These are phyloP conservation scores for Pholiota molesta DNA, from an alignment of 768 basidiomycete species.

Conservation along the genomic window DNA sequence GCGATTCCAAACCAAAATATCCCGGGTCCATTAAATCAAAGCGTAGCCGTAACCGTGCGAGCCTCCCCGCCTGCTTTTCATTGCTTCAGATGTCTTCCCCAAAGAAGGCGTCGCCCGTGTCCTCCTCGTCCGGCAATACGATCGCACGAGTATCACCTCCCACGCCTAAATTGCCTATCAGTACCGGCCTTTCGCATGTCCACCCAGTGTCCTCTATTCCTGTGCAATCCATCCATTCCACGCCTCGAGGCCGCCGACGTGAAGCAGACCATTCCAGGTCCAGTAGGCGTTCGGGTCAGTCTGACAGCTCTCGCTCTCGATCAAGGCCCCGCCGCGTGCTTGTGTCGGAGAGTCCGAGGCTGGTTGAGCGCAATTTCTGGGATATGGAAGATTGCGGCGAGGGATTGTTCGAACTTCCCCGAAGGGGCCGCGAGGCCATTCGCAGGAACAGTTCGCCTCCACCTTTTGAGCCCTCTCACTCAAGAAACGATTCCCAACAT, in stretches of 20 bases:
- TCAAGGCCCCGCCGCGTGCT: conserved; percentile 38
- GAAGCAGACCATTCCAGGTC: conserved; percentile 36
- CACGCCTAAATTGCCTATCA: conserved; percentile 54
- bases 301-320: conserved; percentile 39
- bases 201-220: conserved; percentile 24
- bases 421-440: conserved; percentile 51
- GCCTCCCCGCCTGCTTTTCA: conserved; percentile 77
- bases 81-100: conserved; percentile 58
- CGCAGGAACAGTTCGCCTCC: conserved; percentile 65
- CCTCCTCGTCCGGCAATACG: conserved; percentile 51
- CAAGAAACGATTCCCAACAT: conserved; percentile 30
- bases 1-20: conserved; percentile 24
- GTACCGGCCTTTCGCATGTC: conserved; percentile 30
- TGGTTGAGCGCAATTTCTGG: conserved; percentile 41
- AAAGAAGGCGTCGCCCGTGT: conserved; percentile 40
- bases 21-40: conserved; percentile 40
- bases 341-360: conserved; percentile 10
- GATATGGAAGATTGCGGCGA: conserved; percentile 31
- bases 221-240: conserved; percentile 36
- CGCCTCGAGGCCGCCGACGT: conserved; percentile 58
- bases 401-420: conserved; percentile 27
- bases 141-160: conserved; percentile 58
- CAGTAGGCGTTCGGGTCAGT: conserved; percentile 34
- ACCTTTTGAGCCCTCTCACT: conserved; percentile 29
- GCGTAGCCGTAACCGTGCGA: conserved; percentile 66